Evolutionary conservation across 148 eudicot genomes (phyloP).

Genomic region (Beta vulgaris): DNA sequence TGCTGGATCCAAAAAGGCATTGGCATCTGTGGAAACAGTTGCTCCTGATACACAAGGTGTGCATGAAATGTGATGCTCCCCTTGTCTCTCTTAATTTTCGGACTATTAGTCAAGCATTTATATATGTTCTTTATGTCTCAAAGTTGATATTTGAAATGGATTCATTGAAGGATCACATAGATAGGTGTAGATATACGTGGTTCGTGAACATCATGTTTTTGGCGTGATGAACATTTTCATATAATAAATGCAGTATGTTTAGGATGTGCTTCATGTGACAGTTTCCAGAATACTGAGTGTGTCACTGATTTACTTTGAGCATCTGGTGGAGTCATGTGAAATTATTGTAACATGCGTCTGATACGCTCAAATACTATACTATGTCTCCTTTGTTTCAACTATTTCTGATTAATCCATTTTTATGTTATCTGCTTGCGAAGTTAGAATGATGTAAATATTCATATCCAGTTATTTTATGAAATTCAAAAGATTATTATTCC

Average conservation of each 20-base stretch:
- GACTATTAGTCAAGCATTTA: neutral
- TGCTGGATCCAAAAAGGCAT: conserved; percentile 44
- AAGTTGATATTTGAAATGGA: neutral
- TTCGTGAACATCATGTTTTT: neutral
- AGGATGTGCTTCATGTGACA: neutral
- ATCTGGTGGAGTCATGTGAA: no score
- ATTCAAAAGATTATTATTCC: neutral
- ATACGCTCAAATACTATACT: no score
- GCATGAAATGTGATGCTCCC: neutral
- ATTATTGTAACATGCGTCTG: no score
- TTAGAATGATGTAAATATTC: neutral
- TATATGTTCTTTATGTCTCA: neutral
- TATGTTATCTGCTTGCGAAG: no score
- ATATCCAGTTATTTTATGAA: neutral
- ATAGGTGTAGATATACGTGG: no score
- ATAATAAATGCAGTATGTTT: neutral
- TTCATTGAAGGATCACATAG: neutral
- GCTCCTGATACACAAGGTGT: conserved; percentile 53
- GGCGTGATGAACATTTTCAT: neutral
- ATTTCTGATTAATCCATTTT: no score
- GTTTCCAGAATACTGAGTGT: neutral
- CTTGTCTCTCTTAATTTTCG: neutral
- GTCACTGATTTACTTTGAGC: neutral
- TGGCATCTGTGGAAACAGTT: conserved; percentile 38
- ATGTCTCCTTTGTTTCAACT: no score